Evolutionary conservation across 805 yeast genomes (phyloP).

Genomic region (Candida multigemmis): DNA sequence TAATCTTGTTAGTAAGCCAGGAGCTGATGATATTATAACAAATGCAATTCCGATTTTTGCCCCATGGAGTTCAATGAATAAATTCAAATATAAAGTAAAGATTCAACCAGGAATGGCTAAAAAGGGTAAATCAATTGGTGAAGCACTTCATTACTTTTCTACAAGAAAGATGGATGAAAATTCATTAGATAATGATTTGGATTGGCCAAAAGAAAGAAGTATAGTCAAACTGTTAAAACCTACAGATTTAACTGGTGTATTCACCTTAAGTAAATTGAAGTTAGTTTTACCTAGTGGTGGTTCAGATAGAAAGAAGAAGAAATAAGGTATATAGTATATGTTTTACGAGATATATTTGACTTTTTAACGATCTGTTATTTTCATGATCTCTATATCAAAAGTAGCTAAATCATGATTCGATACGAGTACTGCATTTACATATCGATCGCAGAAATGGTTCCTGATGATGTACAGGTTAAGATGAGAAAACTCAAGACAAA

Average conservation of each 20-base stretch:
- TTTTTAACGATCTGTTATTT: no score
- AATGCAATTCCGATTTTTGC: slow-evolving; percentile 83
- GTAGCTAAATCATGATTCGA: no score
- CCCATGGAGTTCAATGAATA: slow-evolving; percentile 77
- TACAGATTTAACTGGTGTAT: slow-evolving; percentile 54
- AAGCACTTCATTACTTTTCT: slow-evolving; percentile 51
- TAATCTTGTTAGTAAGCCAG: slow-evolving; percentile 35
- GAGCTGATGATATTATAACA: slow-evolving; percentile 39
- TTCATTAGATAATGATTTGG: slow-evolving; percentile 41
- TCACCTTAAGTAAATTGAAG: slow-evolving; percentile 69
- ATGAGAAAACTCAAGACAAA: no score
- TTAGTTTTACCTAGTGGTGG: slow-evolving; percentile 44
- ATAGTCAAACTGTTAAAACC: slow-evolving; percentile 48
- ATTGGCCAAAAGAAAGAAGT: slow-evolving; percentile 67
- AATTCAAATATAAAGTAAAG: slow-evolving; percentile 74
- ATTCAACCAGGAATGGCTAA: slow-evolving; percentile 72
- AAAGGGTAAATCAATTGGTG: slow-evolving; percentile 79
- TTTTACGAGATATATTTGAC: no score
- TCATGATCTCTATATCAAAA: no score
- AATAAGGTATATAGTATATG: slow-evolving; percentile 3
- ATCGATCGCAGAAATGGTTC: no score
- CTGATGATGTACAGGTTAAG: no score
- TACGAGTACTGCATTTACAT: no score
- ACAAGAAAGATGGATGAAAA: slow-evolving; percentile 33
- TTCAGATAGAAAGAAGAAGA: slow-evolving; percentile 8